Evolutionary conservation across 2,329 filamentous ascomycete species (phyloP).

Genomic region (Colletotrichum liriopes): DNA sequence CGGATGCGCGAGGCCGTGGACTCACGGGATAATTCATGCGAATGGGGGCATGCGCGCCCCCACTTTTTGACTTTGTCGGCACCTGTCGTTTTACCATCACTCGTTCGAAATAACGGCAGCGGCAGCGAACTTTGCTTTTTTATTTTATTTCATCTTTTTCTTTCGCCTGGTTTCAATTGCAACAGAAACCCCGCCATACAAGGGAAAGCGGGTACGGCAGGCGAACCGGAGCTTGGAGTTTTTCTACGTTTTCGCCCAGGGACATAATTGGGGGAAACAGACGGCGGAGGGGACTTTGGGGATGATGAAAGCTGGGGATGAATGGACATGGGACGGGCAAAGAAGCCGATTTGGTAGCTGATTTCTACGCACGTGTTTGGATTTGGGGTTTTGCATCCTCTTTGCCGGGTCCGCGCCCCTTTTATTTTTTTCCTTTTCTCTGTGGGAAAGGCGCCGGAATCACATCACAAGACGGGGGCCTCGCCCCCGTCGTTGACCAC

Average conservation of each 20-base stretch:
- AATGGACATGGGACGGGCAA: background rate
- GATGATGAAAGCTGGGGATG: constrained; percentile 3
- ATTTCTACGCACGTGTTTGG: background rate
- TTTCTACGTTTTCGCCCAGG: constrained; percentile 20
- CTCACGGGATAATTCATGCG: constrained; percentile 9
- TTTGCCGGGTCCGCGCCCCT: background rate
- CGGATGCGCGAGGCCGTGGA: background rate
- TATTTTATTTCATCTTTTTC: background rate
- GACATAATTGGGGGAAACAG: constrained; percentile 6
- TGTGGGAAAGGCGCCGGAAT: background rate
- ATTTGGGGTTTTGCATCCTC: background rate
- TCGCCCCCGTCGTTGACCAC: background rate
- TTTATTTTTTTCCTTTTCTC: background rate
- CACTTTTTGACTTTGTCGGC: background rate
- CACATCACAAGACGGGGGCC: background rate
- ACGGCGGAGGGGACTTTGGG: background rate
- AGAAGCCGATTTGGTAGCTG: background rate
- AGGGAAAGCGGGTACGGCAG: background rate
- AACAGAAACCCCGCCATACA: constrained; percentile 2
- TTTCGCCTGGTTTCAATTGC: background rate
- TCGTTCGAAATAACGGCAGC: constrained; percentile 1
- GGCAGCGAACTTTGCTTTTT: background rate
- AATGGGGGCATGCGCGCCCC: background rate
- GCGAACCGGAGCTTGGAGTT: constrained; percentile 39
- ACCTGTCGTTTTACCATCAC: background rate